These are phyloP conservation scores for Helotiales sp. DNA, from an alignment of 2,329 filamentous ascomycete genomes.

Conservation along the genomic window DNA sequence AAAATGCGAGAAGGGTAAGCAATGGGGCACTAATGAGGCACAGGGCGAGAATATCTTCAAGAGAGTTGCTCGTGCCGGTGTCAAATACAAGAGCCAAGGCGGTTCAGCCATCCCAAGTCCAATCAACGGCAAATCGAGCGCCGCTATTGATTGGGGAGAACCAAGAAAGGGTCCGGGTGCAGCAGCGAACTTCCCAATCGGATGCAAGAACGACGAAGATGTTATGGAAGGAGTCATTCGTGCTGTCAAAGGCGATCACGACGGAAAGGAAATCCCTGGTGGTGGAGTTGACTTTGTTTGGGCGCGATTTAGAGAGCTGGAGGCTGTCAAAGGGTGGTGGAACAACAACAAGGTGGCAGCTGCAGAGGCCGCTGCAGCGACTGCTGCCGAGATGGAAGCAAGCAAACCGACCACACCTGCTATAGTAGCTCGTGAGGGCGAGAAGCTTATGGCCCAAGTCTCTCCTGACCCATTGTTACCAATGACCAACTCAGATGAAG, in stretches of 20 bases:
- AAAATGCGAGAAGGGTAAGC: constrained; percentile 91
- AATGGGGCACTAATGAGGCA: constrained; percentile 81
- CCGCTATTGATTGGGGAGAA: constrained; percentile 89
- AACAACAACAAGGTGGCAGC: constrained; percentile 54
- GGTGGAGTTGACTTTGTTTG: constrained; percentile 71
- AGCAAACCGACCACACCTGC: background rate
- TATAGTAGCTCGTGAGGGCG: background rate
- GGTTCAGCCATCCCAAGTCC: constrained; percentile 60
- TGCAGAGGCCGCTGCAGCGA: constrained; percentile 19
- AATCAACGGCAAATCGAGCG: constrained; percentile 64
- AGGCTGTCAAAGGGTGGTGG: constrained; percentile 71
- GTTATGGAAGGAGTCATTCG: constrained; percentile 60
- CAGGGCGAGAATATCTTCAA: constrained; percentile 89
- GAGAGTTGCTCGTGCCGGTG: constrained; percentile 70
- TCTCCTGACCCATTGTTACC: background rate
- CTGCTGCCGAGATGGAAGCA: constrained; percentile 1
- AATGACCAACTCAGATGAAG: constrained; percentile 18
- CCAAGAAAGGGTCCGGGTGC: constrained; percentile 65
- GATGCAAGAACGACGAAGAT: constrained; percentile 64
- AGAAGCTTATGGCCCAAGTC: background rate
- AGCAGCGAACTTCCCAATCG: constrained; percentile 60
- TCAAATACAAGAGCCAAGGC: constrained; percentile 65
- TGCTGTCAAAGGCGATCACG: constrained; percentile 62
- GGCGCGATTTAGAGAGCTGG: constrained; percentile 68
- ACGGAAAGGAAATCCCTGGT: constrained; percentile 60